Evolutionary conservation across 257 asterid genomes (phyloP).

Genomic region (Pogostemon cablin): DNA sequence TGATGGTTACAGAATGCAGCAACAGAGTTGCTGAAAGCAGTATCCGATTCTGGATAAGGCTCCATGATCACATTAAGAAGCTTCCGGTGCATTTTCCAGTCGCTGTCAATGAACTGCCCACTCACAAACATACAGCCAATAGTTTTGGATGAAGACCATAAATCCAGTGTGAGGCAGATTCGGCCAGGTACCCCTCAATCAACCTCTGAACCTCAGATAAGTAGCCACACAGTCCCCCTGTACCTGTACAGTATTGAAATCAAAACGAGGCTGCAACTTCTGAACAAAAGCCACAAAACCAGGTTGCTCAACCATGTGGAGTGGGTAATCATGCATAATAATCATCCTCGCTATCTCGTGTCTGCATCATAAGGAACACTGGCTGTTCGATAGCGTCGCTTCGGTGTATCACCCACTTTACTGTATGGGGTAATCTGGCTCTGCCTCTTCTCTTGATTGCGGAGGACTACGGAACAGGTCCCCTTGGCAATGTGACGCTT

Average conservation of each 20-base stretch:
- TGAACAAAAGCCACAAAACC: slow-evolving; percentile 88
- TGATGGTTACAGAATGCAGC: slow-evolving; percentile 82
- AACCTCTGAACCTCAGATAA: slow-evolving; percentile 72
- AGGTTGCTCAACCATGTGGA: slow-evolving; percentile 95
- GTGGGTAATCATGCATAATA: slow-evolving; percentile 94
- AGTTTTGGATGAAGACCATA: slow-evolving; percentile 74
- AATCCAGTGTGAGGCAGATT: slow-evolving; percentile 74
- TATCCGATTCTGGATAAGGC: slow-evolving; percentile 82
- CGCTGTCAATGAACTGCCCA: slow-evolving; percentile 82
- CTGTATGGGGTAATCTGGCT: slow-evolving; percentile 55
- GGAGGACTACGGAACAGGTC: slow-evolving; percentile 75
- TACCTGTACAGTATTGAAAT: slow-evolving; percentile 81
- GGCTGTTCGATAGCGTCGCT: slow-evolving; percentile 73
- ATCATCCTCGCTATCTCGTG: slow-evolving; percentile 87
- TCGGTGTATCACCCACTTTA: slow-evolving; percentile 67
- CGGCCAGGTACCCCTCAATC: slow-evolving; percentile 83
- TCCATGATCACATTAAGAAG: slow-evolving; percentile 87
- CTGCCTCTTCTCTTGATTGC: slow-evolving; percentile 66
- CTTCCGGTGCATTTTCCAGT: slow-evolving; percentile 89
- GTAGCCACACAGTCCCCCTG: slow-evolving; percentile 96
- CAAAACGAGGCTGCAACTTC: slow-evolving; percentile 89
- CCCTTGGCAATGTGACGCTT: slow-evolving; percentile 97
- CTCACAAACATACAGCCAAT: slow-evolving; percentile 75
- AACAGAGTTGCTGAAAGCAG: slow-evolving; percentile 87
- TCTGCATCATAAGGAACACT: slow-evolving; percentile 72